Evolutionary conservation across 805 yeast species (phyloP).

Genomic region (Pichia deserticola): DNA sequence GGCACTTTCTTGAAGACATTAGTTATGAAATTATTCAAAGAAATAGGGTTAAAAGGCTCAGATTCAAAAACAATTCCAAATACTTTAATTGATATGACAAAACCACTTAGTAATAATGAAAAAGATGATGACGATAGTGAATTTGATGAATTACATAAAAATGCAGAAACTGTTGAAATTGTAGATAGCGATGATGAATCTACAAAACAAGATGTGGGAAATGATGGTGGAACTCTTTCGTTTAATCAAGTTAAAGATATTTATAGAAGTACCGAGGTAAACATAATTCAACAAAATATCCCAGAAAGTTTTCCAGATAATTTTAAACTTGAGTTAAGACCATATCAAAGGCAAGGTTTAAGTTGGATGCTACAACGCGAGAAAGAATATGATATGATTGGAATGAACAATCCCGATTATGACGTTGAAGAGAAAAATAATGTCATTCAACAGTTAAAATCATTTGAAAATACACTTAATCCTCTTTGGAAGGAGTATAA

Average conservation of each 20-base stretch:
- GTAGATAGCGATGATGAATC: constrained; percentile 2
- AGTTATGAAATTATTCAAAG: constrained; percentile 13
- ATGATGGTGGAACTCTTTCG: constrained; percentile 30
- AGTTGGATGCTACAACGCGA: constrained; percentile 89
- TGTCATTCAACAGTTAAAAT: constrained; percentile 18
- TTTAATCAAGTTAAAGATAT: constrained; percentile 70
- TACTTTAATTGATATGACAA: constrained; percentile 22
- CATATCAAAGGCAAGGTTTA: constrained; percentile 78
- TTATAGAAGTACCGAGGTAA: constrained; percentile 57
- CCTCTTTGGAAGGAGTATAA: constrained; percentile 78
- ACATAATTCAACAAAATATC: constrained; percentile 37
- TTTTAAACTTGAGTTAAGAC: constrained; percentile 54
- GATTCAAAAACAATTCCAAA: not conserved
- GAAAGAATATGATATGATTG: constrained; percentile 44
- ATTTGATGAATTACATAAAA: constrained; percentile 13
- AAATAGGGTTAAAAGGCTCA: constrained; percentile 8
- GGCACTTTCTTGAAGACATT: constrained; percentile 9
- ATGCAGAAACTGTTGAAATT: constrained; percentile 1
- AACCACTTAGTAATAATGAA: constrained; percentile 54
- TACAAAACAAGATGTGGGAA: not conserved
- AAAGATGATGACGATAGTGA: constrained; percentile 32
- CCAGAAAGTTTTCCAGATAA: constrained; percentile 56
- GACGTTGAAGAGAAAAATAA: constrained; percentile 17
- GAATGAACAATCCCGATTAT: constrained; percentile 22
- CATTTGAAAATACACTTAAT: constrained; percentile 49